Base-by-base conservation (phyloP, 305 asterid species). In the Plantago lanceolata region DNA sequence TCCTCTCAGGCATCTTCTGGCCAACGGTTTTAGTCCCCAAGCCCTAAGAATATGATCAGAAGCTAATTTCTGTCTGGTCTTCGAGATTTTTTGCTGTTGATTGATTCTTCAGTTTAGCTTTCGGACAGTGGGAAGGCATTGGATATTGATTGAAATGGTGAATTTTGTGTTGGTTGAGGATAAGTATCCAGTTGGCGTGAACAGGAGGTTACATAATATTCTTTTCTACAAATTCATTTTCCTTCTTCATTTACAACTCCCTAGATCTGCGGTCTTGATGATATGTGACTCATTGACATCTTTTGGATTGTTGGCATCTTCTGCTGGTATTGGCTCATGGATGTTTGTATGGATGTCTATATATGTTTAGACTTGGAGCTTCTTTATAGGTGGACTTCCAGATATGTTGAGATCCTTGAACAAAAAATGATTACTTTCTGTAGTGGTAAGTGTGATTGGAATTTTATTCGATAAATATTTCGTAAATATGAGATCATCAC, bases 51-150 rank as follows among this genome's bases (percentile, higher is more conserved):
- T 40, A 40, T 12, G 14, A 13, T 3, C 15, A 11, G 12, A 11
- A 40, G 47, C 1, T 12, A 40, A 6, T 15, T 8, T 37, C 14
- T 37, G 45, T 11, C 14, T 56, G 44, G 44, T 56, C 44, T 28
- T 28, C 43, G 14, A 28, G 44, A 5, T 28, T 55, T 55, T 24
- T 37, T 17, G 17, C 14, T 78, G 64, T 71, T 76, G 73, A 73
- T 78, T 72, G 66, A 76, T 72, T 70, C 66, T 51, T 67, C 71
- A 57, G 64, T 60, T 71, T 73, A 59, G 66, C 71, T 70, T 67
- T 68, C 50, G 75, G 64, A 21, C 29, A 19, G 50, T 68, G 68
- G 72, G 70, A 52, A 68, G 49, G 48, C 62, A 68, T 64, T 72
- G 53, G 74, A 69, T 67, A 47, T 44, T 60, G 64, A 51, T 60